Conservation (phyloP, 441 rosid species). For the Melastoma candidum region DNA sequence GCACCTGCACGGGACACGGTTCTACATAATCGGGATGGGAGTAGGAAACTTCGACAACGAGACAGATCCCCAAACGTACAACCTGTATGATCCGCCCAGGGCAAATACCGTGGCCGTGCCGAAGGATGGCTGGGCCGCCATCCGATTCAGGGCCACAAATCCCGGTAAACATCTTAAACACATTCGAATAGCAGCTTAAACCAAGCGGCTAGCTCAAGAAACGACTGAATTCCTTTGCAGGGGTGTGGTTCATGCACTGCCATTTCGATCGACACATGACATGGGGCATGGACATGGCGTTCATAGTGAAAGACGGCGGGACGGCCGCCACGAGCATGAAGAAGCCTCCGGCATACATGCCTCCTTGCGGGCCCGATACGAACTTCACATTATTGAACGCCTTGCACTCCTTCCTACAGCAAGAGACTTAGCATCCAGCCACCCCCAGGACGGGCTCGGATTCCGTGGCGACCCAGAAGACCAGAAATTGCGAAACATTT, state of each 20-base stretch:
- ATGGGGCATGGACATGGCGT: constrained; percentile 55
- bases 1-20: constrained; percentile 18
- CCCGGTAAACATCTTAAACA: constrained; percentile 12
- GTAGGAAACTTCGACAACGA: constrained; percentile 14
- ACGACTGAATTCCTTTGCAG: constrained; percentile 6
- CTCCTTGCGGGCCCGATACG: constrained; percentile 22
- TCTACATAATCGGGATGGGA: constrained; percentile 16
- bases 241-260: constrained; percentile 59
- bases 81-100: constrained; percentile 18
- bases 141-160: constrained; percentile 22
- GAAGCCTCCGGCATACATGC: constrained; percentile 48
- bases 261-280: constrained; percentile 39
- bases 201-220: no score
- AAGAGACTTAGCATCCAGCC: no score
- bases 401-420: no score
- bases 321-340: constrained; percentile 10
- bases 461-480: no score
- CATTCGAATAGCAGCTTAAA: no score
- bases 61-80: constrained; percentile 16
- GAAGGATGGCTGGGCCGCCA: constrained; percentile 18
- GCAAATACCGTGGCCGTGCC: constrained; percentile 16
- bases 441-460: no score
- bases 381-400: no score
- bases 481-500: no score
- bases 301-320: constrained; percentile 40